Evolutionary conservation across 1,284 basidiomycete species (phyloP).

Genomic region (Exobasidium cylindrosporum): DNA sequence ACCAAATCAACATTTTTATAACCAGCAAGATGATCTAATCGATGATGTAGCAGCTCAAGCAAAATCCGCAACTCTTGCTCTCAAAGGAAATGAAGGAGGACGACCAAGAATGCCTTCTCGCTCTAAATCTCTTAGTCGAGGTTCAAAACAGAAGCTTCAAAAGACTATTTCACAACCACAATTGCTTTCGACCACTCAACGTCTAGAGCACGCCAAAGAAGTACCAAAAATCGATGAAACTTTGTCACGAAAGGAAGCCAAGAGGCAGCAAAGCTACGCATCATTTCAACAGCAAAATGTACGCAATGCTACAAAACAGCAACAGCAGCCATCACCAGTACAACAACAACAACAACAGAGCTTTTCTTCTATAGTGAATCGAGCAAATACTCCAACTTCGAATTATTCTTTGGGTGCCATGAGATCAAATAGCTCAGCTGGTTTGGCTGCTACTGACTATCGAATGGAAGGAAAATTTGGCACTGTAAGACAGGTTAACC

Average conservation of each 20-base stretch:
- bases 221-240: constrained; percentile 17
- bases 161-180: constrained; percentile 43
- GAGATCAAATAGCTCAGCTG: not conserved
- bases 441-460: constrained; percentile 2
- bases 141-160: constrained; percentile 31
- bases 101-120: constrained; percentile 20
- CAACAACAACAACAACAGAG: too few relatives aligned
- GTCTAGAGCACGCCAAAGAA: constrained; percentile 30
- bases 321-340: not conserved
- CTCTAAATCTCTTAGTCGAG: constrained; percentile 36
- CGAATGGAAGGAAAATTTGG: not conserved
- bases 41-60: constrained; percentile 46
- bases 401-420: not conserved
- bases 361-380: too few relatives aligned
- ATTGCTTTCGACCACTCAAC: constrained; percentile 42
- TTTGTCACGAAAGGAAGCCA: not conserved
- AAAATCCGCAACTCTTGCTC: constrained; percentile 36
- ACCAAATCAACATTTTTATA: not conserved
- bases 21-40: constrained; percentile 17
- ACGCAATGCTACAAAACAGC: not conserved
- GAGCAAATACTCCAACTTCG: not conserved
- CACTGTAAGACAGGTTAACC: not conserved
- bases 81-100: constrained; percentile 36
- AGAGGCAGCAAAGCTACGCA: not conserved
- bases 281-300: not conserved